phyloP scores from a whole-genome alignment of 176 grass and related monocot species.

The Ananas comosus region DNA sequence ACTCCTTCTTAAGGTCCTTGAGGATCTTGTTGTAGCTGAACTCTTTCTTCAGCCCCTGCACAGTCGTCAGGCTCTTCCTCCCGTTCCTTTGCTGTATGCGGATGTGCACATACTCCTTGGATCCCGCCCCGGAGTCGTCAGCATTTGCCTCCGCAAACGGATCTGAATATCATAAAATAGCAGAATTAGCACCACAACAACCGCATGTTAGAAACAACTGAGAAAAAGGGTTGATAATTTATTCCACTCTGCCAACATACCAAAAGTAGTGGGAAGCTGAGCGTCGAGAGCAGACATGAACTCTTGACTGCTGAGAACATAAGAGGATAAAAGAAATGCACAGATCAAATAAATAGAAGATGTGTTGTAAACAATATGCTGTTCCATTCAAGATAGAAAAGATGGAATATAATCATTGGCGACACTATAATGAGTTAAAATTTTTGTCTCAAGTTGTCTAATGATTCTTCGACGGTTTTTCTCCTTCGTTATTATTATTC shows the following conservation, averaged over 20 bases:
- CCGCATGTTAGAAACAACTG: neutral
- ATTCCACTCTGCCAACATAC: neutral
- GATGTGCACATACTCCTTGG: slow-evolving; percentile 39
- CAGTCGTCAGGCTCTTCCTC: slow-evolving; percentile 44
- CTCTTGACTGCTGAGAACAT: slow-evolving; percentile 4
- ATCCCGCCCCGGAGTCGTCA: slow-evolving; percentile 18
- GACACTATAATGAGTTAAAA: no score
- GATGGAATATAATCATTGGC: no score
- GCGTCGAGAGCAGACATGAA: slow-evolving; percentile 34
- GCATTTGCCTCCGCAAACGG: slow-evolving; percentile 53
- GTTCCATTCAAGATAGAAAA: no score
- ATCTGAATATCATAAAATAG: slow-evolving; percentile 12
- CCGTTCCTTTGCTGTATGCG: slow-evolving; percentile 52
- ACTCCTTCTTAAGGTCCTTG: slow-evolving; percentile 46
- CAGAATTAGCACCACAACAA: neutral
- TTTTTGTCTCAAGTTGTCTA: no score
- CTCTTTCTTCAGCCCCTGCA: slow-evolving; percentile 37
- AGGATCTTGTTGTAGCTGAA: slow-evolving; percentile 43
- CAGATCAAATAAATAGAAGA: no score
- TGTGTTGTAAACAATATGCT: no score
- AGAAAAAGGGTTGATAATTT: neutral
- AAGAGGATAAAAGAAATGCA: no score
- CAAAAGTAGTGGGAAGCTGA: slow-evolving; percentile 26
- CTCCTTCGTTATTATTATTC: no score
- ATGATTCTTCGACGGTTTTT: no score